Base-by-base conservation (phyloP, 2,329 filamentous ascomycete species). In the Aspergillus ibericus region DNA sequence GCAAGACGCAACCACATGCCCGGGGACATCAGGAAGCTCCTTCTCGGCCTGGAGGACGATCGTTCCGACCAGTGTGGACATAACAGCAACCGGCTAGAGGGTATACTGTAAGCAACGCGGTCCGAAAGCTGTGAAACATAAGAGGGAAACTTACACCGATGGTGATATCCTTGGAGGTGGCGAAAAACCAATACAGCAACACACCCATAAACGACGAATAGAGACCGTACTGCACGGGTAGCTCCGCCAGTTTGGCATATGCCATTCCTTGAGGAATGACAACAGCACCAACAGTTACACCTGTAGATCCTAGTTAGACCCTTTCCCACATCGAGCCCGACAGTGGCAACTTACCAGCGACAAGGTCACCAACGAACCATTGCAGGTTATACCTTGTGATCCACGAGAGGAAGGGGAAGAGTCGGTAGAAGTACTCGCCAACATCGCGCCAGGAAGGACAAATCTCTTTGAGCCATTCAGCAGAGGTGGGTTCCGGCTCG, bases 241-340 rank as follows among this genome's bases (percentile, higher is more conserved):
- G 82, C 60, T 88, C 84, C 46, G 93, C 93, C 25, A 98, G 82
- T 61, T 88, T 82, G 29, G 93, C 93, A 76, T 98, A 98, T 0
- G 93, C 93, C 93, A 98, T 97, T 62, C 92, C 89, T 73, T 98
- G 93, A 5, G 93, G 93, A n/a, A 98, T 91, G 25, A 97, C 92
- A 22, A 92, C 89, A 52, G 88, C 83, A 40, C 89, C 89, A 53
- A 90, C 86, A 3, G 88, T 91, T 60, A 90, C 82, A 79, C 85
- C 84, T 86, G 50, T 15, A 53, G 51, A 46, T 20, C 13, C 38
- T 32, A 8, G 18, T 53, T 20, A 44, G 25, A 38, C 16, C 5
- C 18, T 22, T 42, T 22, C 10, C 13, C 25, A 20, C n/a, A 44
- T 32, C 27, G 38, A 20, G 20, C 18, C 38, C 18, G 18, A 49